phyloP scores from a whole-genome alignment of 108 stramenopile genomes.

The Schizochytrium sp. region DNA sequence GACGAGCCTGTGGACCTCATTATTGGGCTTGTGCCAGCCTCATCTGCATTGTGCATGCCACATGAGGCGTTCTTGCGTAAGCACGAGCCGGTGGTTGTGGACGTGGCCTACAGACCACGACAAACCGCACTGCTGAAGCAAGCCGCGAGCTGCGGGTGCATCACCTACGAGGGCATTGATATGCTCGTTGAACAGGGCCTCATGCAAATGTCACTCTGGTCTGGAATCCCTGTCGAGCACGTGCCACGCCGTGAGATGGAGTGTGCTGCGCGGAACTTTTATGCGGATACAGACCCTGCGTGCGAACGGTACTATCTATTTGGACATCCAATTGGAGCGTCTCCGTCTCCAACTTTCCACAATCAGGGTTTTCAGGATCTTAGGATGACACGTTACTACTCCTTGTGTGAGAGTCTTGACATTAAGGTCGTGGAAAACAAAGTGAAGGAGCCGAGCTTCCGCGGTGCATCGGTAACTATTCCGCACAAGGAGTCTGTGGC shows the following conservation, averaged over 20 bases:
- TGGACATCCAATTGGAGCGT: constrained; percentile 91
- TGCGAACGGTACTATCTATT: constrained; percentile 83
- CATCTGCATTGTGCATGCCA: constrained; percentile 88
- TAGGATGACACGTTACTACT: constrained; percentile 87
- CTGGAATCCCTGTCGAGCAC: constrained; percentile 63
- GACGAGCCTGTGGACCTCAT: neutral
- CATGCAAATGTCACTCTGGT: constrained; percentile 96
- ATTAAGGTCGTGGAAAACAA: constrained; percentile 40
- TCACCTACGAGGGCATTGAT: constrained; percentile 91
- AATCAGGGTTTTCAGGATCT: constrained; percentile 88
- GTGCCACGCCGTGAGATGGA: constrained; percentile 42
- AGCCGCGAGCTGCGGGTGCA: constrained; percentile 83
- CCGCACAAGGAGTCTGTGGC: constrained; percentile 96
- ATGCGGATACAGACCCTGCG: constrained; percentile 42
- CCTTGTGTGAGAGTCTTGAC: constrained; percentile 67
- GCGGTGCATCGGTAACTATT: constrained; percentile 95
- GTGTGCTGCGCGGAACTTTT: constrained; percentile 28
- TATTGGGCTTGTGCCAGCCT: constrained; percentile 91
- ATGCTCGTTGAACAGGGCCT: constrained; percentile 98
- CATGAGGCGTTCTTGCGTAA: constrained; percentile 77
- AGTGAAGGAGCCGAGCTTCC: constrained; percentile 73
- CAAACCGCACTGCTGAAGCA: constrained; percentile 87
- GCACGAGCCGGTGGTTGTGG: constrained; percentile 71
- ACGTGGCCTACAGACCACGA: constrained; percentile 96
- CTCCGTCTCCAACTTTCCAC: constrained; percentile 96